phyloP scores from a whole-genome alignment of 2,329 filamentous ascomycete species.

The Metarhizium guizhouense region DNA sequence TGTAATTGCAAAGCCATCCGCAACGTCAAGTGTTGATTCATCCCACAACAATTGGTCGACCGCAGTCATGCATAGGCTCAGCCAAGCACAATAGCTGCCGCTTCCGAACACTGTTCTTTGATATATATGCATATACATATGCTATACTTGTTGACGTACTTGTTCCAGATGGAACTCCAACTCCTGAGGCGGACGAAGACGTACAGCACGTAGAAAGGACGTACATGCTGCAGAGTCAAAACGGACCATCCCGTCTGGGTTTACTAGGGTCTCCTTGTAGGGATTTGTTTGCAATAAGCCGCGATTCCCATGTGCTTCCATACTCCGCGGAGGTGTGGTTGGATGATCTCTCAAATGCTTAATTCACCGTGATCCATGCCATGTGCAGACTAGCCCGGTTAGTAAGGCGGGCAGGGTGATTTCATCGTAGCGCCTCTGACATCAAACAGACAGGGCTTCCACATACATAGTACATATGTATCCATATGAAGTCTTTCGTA shows the following conservation, averaged over 20 bases:
- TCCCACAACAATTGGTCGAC: neutral
- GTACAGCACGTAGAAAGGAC: neutral
- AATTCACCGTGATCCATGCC: neutral
- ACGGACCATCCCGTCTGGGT: neutral
- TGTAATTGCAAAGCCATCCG: neutral
- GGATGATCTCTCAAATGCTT: neutral
- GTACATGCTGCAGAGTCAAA: neutral
- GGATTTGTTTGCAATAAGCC: neutral
- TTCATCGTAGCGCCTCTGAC: neutral
- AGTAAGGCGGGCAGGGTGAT: neutral
- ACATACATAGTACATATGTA: neutral
- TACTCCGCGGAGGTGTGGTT: neutral
- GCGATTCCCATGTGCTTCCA: neutral
- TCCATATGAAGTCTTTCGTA: neutral
- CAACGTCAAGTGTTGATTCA: neutral
- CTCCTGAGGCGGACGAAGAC: too few species aligned
- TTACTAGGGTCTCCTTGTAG: neutral
- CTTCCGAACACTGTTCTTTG: neutral
- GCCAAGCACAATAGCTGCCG: neutral
- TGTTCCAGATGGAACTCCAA: too few species aligned
- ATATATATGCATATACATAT: too few species aligned
- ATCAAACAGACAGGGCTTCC: neutral
- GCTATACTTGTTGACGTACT: too few species aligned
- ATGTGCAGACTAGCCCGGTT: neutral
- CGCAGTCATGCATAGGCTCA: neutral